Conservation (phyloP, 352 stramenopile species). For the Phytopythium chamaehyphon region DNA sequence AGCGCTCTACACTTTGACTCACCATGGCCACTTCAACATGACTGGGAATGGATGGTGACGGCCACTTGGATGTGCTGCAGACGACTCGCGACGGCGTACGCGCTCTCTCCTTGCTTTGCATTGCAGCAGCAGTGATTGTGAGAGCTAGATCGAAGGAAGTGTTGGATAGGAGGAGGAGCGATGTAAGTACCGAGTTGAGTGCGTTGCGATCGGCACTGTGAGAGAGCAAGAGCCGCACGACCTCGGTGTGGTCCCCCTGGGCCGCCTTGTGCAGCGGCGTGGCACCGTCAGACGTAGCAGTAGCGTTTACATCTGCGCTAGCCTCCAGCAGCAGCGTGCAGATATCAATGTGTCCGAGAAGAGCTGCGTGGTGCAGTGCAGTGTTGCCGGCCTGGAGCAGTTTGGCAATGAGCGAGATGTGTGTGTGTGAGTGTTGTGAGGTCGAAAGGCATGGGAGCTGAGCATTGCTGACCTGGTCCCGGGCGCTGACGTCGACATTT, state of each 20-base stretch:
- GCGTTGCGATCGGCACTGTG: slow-evolving; percentile 11
- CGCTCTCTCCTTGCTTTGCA: slow-evolving; percentile 20
- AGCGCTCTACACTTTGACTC: too few species aligned
- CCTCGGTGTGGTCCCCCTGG: slow-evolving; percentile 16
- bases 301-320: slow-evolving; percentile 15
- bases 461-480: slow-evolving; percentile 21
- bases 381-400: slow-evolving; percentile 27
- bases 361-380: slow-evolving; percentile 28
- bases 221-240: slow-evolving; percentile 21
- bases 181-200: slow-evolving; percentile 23
- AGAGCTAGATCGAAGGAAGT: neutral
- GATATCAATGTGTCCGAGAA: slow-evolving; percentile 24
- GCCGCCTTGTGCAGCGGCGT: slow-evolving; percentile 40
- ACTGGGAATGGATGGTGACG: too few species aligned
- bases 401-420: too few species aligned
- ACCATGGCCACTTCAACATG: too few species aligned
- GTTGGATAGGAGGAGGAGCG: too few species aligned
- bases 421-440: too few species aligned
- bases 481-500: neutral
- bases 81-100: slow-evolving; percentile 24
- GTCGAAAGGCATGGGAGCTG: too few species aligned
- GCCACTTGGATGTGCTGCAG: slow-evolving; percentile 29
- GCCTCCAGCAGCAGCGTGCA: slow-evolving; percentile 22
- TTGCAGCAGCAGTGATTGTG: neutral
- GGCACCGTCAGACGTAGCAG: slow-evolving; percentile 8